A percentile compares a stretch with the other conserved stretches of the same genome.
Evolutionary conservation across 495 filamentous ascomycete genomes (phyloP).

Genomic region (Penicillium ochrochloron): DNA sequence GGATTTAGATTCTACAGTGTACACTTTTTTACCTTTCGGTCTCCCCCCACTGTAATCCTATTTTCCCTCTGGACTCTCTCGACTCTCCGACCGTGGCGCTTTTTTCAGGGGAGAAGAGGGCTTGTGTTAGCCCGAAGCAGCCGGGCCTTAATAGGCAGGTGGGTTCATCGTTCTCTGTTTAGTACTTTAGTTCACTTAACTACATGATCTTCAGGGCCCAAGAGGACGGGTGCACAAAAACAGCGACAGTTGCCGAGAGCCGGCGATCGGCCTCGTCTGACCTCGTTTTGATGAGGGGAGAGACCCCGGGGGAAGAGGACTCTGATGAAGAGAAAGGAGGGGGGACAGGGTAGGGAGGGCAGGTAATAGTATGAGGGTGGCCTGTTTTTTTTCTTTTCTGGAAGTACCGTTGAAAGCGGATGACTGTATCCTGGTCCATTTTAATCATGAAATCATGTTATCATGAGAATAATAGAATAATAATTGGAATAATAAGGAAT

Average conservation of each 20-base stretch:
- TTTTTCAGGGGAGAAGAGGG: conserved; percentile 20
- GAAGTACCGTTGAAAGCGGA: background rate
- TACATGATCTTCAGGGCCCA: conserved; percentile 36
- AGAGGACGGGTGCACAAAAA: conserved; percentile 1
- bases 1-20: background rate
- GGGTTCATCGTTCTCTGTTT: conserved; percentile 18
- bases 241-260: conserved; percentile 24
- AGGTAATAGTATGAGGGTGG: background rate
- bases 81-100: conserved; percentile 18
- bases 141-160: conserved; percentile 36
- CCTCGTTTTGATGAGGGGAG: conserved; percentile 4
- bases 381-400: background rate
- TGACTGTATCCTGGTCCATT: no score
- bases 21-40: background rate
- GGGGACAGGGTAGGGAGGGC: no score
- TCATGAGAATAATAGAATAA: no score
- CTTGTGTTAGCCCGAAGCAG: conserved; percentile 20
- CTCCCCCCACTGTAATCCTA: background rate
- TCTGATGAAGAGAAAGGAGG: background rate
- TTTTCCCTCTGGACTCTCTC: background rate
- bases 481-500: no score
- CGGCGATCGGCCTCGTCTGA: conserved; percentile 22
- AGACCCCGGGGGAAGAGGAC: background rate
- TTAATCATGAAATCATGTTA: background rate
- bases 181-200: background rate